These are phyloP conservation scores for Ascoidea asiatica DNA, from an alignment of 805 yeast genomes.

Conservation along the genomic window DNA sequence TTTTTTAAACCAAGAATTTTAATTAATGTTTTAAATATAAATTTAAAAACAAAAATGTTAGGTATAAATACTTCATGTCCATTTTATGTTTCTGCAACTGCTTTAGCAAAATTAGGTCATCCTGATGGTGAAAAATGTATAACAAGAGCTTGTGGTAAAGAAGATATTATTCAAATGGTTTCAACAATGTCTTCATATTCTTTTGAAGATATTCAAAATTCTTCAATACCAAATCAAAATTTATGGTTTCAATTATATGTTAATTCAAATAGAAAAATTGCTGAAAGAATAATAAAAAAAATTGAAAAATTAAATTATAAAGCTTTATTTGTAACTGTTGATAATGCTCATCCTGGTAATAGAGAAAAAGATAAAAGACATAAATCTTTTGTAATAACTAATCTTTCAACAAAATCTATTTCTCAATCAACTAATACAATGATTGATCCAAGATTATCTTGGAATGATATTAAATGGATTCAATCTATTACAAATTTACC, in stretches of 20 bases:
- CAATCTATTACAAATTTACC: slow-evolving; percentile 26
- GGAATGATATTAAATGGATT: slow-evolving; percentile 21
- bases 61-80: slow-evolving; percentile 32
- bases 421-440: slow-evolving; percentile 7
- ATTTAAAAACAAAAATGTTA: slow-evolving; percentile 30
- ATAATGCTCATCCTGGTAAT: slow-evolving; percentile 39
- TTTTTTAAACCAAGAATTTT: slow-evolving; percentile 33
- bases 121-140: slow-evolving; percentile 29
- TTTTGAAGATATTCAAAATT: slow-evolving; percentile 26
- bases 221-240: slow-evolving; percentile 18
- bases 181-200: slow-evolving; percentile 28
- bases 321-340: slow-evolving; percentile 41
- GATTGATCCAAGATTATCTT: slow-evolving; percentile 15
- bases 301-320: slow-evolving; percentile 27
- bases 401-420: slow-evolving; percentile 9
- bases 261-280: slow-evolving; percentile 22
- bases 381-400: slow-evolving; percentile 12
- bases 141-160: slow-evolving; percentile 25
- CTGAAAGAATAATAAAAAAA: slow-evolving; percentile 19
- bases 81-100: slow-evolving; percentile 35
- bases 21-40: slow-evolving; percentile 21
- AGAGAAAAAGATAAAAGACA: slow-evolving; percentile 35
- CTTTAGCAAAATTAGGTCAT: slow-evolving; percentile 29
- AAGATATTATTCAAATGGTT: slow-evolving; percentile 34
- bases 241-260: slow-evolving; percentile 40